Evolutionary conservation across 2,329 filamentous ascomycete species (phyloP), one percentile per base, ranked within the genome.

Genomic region (Pestalotiopsis sp.): DNA sequence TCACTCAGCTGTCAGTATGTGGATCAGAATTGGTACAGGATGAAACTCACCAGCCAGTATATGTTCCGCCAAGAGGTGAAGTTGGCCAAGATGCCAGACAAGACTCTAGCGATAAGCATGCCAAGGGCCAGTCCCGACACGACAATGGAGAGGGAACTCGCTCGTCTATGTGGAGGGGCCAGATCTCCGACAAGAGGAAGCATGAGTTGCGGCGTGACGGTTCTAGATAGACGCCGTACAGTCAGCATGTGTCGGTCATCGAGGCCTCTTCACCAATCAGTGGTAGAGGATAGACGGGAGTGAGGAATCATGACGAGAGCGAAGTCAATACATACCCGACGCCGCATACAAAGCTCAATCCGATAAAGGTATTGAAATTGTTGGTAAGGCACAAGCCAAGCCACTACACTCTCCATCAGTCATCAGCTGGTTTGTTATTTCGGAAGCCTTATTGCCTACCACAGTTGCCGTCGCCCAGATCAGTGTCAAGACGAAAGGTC

Each of bases 181-280:
- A 93, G 84, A 72, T 92, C 90, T 3, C 90, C 90, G 1, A 92
- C 91, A 0, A 93, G 82, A 0, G 91, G 91, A n/a, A 92, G 85
- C 90, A 93, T 92, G 40, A 87, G 78, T 78, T 87, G 86, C 58
- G 78, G 78, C 9, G 77, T 79, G 6, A 79, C 77, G 4, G 78
- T 79, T 31, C 77, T 79, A 56, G 2, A 5, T 2, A 20, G 31
- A 20, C 6, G n/a, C 63, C 6, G 27, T 7, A 62, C 6, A n/a
- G 60, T 71, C 57, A 71, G 68, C 45, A 9, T 20, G 6, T n/a
- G 14, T 17, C 45, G n/a, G 6, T n/a, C 14, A 23, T 52, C 45
- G 7, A 2, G 45, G 45, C 14, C 2, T 14, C 14, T 14, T 14
- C 2, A 20, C 1, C 14, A 52, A n/a, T 52, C 45, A n/a, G 20